These are phyloP conservation scores for Oldenlandia corymbosa DNA, from an alignment of 257 asterid genomes.

Conservation along the genomic window DNA sequence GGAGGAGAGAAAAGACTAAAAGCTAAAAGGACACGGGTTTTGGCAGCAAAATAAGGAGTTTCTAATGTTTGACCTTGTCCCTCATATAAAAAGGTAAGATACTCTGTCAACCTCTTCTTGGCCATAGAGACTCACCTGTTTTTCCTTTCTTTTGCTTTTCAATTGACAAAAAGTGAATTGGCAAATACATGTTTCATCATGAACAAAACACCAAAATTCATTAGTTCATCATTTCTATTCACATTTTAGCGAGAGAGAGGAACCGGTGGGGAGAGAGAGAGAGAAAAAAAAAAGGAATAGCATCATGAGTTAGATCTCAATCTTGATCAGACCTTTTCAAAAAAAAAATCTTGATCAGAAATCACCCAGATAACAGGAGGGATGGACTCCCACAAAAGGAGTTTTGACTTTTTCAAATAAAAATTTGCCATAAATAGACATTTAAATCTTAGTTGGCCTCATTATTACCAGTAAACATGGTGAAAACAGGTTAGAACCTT, in stretches of 20 bases:
- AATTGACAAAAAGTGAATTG: background rate
- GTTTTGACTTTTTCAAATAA: background rate
- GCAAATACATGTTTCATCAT: background rate
- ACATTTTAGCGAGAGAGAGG: background rate
- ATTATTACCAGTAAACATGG: too few relatives aligned
- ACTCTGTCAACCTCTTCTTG: background rate
- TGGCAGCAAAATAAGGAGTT: background rate
- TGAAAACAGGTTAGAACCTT: conserved; percentile 47
- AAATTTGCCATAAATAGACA: background rate
- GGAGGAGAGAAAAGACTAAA: background rate
- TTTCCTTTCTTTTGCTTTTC: background rate
- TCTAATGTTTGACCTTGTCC: background rate
- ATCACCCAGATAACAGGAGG: background rate
- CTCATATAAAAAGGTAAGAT: background rate
- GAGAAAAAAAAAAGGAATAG: background rate
- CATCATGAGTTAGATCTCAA: too few relatives aligned
- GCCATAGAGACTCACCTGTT: background rate
- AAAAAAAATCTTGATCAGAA: background rate
- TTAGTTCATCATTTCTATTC: background rate
- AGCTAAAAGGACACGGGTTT: background rate
- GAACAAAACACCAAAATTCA: background rate
- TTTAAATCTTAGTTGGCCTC: background rate
- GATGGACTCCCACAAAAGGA: background rate
- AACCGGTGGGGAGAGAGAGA: too few relatives aligned
- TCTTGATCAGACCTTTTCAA: too few relatives aligned